phyloP scores from a whole-genome alignment of 768 basidiomycete genomes.

The Tylopilus balloui region DNA sequence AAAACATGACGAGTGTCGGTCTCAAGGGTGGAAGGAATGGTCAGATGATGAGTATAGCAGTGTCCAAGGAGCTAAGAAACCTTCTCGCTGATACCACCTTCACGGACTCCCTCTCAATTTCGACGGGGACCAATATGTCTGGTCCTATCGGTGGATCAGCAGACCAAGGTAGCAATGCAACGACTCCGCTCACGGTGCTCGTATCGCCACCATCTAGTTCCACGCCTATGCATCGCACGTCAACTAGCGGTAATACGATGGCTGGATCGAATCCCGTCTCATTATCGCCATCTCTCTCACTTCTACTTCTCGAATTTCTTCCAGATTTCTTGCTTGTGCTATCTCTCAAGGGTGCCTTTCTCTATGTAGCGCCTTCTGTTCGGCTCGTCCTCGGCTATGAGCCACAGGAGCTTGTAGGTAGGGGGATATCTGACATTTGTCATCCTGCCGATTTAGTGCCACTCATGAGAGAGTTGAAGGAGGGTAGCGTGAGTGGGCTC shows the following conservation, averaged over 20 bases:
- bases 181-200: constrained; percentile 20
- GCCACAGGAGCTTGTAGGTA: constrained; percentile 77
- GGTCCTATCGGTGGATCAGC: constrained; percentile 21
- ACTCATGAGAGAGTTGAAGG: constrained; percentile 88
- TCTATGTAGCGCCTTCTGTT: constrained; percentile 87
- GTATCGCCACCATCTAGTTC: constrained; percentile 12
- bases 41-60: constrained; percentile 31
- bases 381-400: constrained; percentile 79
- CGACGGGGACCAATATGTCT: constrained; percentile 37
- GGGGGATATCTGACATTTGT: constrained; percentile 73
- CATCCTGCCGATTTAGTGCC: constrained; percentile 89
- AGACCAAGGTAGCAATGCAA: constrained; percentile 9
- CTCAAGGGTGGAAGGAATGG: constrained; percentile 23
- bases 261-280: constrained; percentile 42
- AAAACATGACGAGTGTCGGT: constrained; percentile 18
- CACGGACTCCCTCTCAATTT: constrained; percentile 43
- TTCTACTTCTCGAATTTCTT: constrained; percentile 52
- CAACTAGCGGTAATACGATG: constrained; percentile 14
- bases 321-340: constrained; percentile 89
- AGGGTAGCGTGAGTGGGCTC: constrained; percentile 31
- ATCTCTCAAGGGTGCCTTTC: constrained; percentile 86
- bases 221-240: constrained; percentile 16
- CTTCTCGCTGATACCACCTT: constrained; percentile 47
- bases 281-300: constrained; percentile 32
- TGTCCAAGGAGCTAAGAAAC: constrained; percentile 51